A percentile compares a stretch with the other conserved stretches of the same genome.
Conservation (phyloP, 1,284 basidiomycete species). For the Sporisorium sorghi region DNA sequence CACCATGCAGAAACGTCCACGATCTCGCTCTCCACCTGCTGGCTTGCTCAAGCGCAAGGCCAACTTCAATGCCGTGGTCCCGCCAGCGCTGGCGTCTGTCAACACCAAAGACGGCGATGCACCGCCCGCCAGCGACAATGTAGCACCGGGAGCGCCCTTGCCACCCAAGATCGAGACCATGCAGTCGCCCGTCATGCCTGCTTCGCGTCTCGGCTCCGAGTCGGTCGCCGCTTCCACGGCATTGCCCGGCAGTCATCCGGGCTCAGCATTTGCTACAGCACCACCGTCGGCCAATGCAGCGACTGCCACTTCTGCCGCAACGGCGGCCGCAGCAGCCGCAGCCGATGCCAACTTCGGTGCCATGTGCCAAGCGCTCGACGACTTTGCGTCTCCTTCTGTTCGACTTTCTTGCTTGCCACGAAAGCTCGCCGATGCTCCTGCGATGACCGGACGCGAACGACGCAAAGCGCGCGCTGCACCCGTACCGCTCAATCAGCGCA, state of each 20-base stretch:
- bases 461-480: slow-evolving; percentile 38
- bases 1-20: slow-evolving; percentile 24
- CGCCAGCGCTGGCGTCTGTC: slow-evolving; percentile 18
- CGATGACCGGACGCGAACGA: slow-evolving; percentile 27
- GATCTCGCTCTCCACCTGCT: slow-evolving; percentile 44
- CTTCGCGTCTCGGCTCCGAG: slow-evolving; percentile 19
- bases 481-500: slow-evolving; percentile 55
- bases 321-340: background rate
- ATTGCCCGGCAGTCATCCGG: slow-evolving; percentile 10
- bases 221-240: slow-evolving; percentile 4
- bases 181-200: slow-evolving; percentile 31
- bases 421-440: slow-evolving; percentile 7
- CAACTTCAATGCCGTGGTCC: slow-evolving; percentile 38
- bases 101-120: background rate
- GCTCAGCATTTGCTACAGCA: slow-evolving; percentile 14
- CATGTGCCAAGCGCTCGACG: slow-evolving; percentile 38
- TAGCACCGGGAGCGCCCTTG: slow-evolving; percentile 35
- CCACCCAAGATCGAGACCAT: slow-evolving; percentile 32
- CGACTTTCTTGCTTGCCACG: slow-evolving; percentile 43
- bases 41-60: slow-evolving; percentile 47
- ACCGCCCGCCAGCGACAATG: slow-evolving; percentile 11
- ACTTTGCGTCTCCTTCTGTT: slow-evolving; percentile 22
- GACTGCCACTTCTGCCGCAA: background rate
- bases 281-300: background rate
- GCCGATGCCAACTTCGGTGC: slow-evolving; percentile 19